A percentile compares a stretch with the other conserved stretches of the same genome.
These are phyloP conservation scores for Suhomyces bribrorum DNA, from an alignment of 1,139 yeast genomes.

Conservation along the genomic window DNA sequence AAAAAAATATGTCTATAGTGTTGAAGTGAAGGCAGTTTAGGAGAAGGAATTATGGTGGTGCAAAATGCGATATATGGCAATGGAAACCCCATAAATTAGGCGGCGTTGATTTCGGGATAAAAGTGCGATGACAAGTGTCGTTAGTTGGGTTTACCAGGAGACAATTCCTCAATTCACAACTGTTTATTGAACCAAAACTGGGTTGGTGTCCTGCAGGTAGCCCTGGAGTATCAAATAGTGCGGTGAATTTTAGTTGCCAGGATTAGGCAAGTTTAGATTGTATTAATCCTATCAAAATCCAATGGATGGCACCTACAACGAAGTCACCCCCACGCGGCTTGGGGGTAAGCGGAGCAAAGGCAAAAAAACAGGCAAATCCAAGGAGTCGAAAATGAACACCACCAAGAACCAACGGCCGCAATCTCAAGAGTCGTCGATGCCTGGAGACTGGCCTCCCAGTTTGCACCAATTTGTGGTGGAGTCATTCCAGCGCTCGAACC, in stretches of 20 bases:
- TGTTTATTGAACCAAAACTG: not conserved
- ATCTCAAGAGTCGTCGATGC: not conserved
- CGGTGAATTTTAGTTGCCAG: not conserved
- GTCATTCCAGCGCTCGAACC: constrained; percentile 40
- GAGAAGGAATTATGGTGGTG: too few relatives aligned
- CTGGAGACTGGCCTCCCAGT: constrained; percentile 45
- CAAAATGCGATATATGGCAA: too few relatives aligned
- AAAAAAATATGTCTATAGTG: too few relatives aligned
- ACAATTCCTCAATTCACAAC: not conserved
- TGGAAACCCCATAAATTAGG: too few relatives aligned
- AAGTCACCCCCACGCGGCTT: constrained; percentile 17
- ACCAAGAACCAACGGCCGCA: constrained; percentile 1
- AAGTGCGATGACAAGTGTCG: too few relatives aligned
- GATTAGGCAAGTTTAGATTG: too few relatives aligned
- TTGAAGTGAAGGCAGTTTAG: too few relatives aligned
- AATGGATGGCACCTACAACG: constrained; percentile 18
- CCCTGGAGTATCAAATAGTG: not conserved
- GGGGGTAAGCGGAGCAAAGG: constrained; percentile 4
- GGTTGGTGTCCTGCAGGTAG: not conserved
- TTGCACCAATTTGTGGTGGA: constrained; percentile 48
- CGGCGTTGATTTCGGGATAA: too few relatives aligned
- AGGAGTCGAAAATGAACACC: not conserved
- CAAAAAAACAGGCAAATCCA: not conserved
- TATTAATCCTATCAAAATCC: not conserved
- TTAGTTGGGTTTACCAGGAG: too few relatives aligned